Evolutionary conservation across 2,329 filamentous ascomycete species (phyloP).

Genomic region (Alternaria sp.): DNA sequence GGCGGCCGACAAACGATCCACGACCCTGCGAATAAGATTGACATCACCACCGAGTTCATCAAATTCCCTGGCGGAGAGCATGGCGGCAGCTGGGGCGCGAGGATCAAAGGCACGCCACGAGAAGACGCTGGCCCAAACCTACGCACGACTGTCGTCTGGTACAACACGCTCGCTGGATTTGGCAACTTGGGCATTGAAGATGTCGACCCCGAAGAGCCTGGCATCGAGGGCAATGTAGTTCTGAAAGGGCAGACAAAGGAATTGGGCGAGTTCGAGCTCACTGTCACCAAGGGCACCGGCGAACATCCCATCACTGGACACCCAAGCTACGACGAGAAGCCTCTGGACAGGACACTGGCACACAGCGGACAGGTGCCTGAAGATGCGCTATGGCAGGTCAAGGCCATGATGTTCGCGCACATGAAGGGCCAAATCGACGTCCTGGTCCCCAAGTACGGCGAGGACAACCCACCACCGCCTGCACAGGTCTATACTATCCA

Average conservation of each 20-base stretch:
- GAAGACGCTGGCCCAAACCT: slow-evolving; percentile 69
- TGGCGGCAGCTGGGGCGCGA: slow-evolving; percentile 89
- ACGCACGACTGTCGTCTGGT: slow-evolving; percentile 82
- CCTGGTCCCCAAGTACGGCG: slow-evolving; percentile 64
- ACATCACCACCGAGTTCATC: slow-evolving; percentile 91
- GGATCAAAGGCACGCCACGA: slow-evolving; percentile 81
- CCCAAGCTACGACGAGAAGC: slow-evolving; percentile 70
- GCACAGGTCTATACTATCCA: slow-evolving; percentile 83
- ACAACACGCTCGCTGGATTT: slow-evolving; percentile 78
- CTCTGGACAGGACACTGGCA: slow-evolving; percentile 77
- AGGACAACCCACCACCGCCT: slow-evolving; percentile 73
- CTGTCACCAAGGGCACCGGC: slow-evolving; percentile 75
- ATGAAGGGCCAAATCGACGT: slow-evolving; percentile 69
- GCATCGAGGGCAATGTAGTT: slow-evolving; percentile 67
- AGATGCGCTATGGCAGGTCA: slow-evolving; percentile 82
- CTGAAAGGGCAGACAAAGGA: slow-evolving; percentile 73
- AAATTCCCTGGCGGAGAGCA: slow-evolving; percentile 86
- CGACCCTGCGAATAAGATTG: slow-evolving; percentile 84
- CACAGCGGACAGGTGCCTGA: slow-evolving; percentile 71
- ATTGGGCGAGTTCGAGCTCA: slow-evolving; percentile 80
- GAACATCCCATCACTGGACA: slow-evolving; percentile 64
- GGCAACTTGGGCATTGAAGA: slow-evolving; percentile 68
- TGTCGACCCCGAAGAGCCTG: slow-evolving; percentile 55
- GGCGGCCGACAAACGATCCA: slow-evolving; percentile 91
- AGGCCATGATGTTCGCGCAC: slow-evolving; percentile 68